Conservation (phyloP, 2,329 filamentous ascomycete species). For the Periconia sp. region DNA sequence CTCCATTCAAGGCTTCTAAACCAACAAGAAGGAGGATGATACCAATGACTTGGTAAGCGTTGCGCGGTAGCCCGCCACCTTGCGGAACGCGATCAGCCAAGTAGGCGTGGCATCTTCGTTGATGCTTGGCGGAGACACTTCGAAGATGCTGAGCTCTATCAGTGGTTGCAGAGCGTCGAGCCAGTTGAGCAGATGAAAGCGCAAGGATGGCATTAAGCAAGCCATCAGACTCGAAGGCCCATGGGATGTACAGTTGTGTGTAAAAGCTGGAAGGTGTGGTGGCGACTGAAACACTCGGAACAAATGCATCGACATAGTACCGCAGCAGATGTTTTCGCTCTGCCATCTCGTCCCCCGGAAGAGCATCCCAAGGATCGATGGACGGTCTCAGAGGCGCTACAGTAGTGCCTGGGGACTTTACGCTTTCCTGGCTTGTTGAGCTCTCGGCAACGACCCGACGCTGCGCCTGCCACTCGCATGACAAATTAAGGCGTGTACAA, state of each 20-base stretch:
- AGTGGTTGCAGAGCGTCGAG: conserved; percentile 30
- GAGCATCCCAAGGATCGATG: conserved; percentile 38
- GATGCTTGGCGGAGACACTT: conserved; percentile 36
- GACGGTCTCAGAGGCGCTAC: conserved; percentile 24
- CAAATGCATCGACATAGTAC: conserved; percentile 44
- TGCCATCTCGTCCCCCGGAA: conserved; percentile 29
- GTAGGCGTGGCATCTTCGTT: conserved; percentile 40
- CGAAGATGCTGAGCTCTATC: conserved; percentile 37
- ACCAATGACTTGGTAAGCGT: conserved; percentile 41
- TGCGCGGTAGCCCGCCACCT: conserved; percentile 28
- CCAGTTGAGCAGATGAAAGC: conserved; percentile 42
- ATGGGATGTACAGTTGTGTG: conserved; percentile 43
- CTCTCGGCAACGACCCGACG: conserved; percentile 25
- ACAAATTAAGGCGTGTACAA: conserved; percentile 42
- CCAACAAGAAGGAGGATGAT: conserved; percentile 42
- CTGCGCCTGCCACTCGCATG: conserved; percentile 43
- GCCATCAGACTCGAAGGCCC: conserved; percentile 42
- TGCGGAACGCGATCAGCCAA: conserved; percentile 37
- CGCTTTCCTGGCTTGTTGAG: conserved; percentile 8
- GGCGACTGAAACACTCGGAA: conserved; percentile 45
- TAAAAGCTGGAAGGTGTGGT: conserved; percentile 44
- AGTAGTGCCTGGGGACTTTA: conserved; percentile 20
- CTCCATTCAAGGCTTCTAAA: conserved; percentile 42
- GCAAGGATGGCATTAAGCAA: conserved; percentile 45
- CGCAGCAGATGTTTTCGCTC: conserved; percentile 38